Conservation (phyloP, 108 stramenopile genomes). For the Halocafeteria seosinensis region DNA sequence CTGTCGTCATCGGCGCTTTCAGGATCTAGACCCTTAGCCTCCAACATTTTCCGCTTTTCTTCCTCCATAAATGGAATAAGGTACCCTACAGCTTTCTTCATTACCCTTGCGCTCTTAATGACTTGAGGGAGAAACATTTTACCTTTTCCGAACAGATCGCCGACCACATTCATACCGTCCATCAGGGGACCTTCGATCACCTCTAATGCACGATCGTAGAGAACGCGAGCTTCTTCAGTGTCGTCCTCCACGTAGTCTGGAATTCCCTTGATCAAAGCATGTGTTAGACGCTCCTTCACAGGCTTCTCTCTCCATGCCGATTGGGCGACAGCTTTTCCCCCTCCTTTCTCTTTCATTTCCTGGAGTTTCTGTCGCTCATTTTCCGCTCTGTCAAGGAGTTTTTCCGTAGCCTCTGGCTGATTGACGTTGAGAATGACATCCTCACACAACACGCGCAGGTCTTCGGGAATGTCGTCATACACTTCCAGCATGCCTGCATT, state of each 20-base stretch:
- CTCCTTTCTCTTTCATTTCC: slow-evolving; percentile 50
- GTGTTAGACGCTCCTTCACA: slow-evolving; percentile 73
- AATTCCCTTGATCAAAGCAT: slow-evolving; percentile 92
- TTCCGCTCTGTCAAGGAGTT: slow-evolving; percentile 63
- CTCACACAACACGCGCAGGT: slow-evolving; percentile 56
- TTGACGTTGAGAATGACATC: slow-evolving; percentile 45
- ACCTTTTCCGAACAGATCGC: slow-evolving; percentile 93
- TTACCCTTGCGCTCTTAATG: slow-evolving; percentile 96
- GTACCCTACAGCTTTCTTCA: slow-evolving; percentile 99
- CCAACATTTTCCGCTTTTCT: slow-evolving; percentile 73
- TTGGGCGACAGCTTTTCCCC: slow-evolving; percentile 41
- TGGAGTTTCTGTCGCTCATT: slow-evolving; percentile 63
- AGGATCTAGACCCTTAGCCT: slow-evolving; percentile 65
- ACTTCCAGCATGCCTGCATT: slow-evolving; percentile 80
- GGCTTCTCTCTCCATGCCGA: slow-evolving; percentile 64
- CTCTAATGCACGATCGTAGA: slow-evolving; percentile 54
- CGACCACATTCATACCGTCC: slow-evolving; percentile 98
- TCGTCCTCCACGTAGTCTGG: slow-evolving; percentile 74
- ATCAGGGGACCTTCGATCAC: slow-evolving; percentile 98
- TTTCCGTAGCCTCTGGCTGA: slow-evolving; percentile 65
- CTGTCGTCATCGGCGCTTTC: slow-evolving; percentile 63
- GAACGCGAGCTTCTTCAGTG: slow-evolving; percentile 63
- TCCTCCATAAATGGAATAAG: slow-evolving; percentile 96
- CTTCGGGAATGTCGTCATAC: slow-evolving; percentile 61
- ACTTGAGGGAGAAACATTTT: slow-evolving; percentile 99